phyloP scores from a whole-genome alignment of 306 rosid genomes.

The Datisca glomerata region DNA sequence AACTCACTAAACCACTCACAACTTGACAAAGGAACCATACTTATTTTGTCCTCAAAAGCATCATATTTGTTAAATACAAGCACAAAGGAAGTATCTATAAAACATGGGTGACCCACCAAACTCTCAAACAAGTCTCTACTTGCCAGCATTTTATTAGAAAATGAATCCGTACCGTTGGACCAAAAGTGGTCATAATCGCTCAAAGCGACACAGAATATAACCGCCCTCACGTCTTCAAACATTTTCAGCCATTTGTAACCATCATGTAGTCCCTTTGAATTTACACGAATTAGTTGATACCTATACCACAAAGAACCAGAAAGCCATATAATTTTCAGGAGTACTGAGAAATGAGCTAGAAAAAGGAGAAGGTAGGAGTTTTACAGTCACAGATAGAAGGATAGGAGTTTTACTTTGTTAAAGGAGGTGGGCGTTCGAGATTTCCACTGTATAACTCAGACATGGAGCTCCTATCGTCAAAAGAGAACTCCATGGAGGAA shows the following conservation, averaged over 20 bases:
- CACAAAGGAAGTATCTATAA: constrained; percentile 56
- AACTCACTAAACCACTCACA: constrained; percentile 86
- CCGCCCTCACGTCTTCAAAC: constrained; percentile 79
- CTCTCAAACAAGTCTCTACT: constrained; percentile 69
- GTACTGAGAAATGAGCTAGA: constrained; percentile 12
- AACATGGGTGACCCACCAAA: constrained; percentile 67
- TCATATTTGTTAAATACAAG: constrained; percentile 73
- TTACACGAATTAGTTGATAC: constrained; percentile 66
- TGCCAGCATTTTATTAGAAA: constrained; percentile 56
- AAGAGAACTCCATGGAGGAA: constrained; percentile 70
- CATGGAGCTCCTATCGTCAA: constrained; percentile 79
- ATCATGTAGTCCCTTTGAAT: constrained; percentile 64
- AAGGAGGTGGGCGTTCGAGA: constrained; percentile 40
- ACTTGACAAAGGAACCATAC: constrained; percentile 43
- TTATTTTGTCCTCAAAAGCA: constrained; percentile 66
- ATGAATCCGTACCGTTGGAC: constrained; percentile 29
- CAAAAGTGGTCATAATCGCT: constrained; percentile 74
- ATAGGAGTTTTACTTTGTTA: constrained; percentile 52
- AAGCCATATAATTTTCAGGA: constrained; percentile 11
- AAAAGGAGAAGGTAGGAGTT: constrained; percentile 4
- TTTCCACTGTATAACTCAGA: constrained; percentile 64
- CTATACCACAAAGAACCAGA: constrained; percentile 23
- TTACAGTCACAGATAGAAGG: neutral
- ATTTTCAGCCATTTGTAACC: constrained; percentile 89
- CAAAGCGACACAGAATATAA: constrained; percentile 69